Evolutionary conservation across 177 flowering plant species (phyloP), one percentile per base, ranked within the genome.

Genomic region (Vitis hybrid): DNA sequence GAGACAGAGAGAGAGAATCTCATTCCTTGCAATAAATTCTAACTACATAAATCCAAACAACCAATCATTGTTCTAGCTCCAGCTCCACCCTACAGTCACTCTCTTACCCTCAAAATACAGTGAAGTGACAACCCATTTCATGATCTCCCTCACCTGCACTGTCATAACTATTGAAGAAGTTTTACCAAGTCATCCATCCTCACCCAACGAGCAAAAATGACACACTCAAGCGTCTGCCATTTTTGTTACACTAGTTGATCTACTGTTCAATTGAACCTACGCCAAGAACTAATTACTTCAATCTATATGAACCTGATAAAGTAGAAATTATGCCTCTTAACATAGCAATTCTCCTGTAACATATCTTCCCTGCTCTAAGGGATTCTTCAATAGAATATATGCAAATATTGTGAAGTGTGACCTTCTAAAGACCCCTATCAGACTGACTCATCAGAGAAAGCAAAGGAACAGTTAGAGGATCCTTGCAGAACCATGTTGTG

Each of bases 381-480:
- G 52, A 28, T 31, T 74, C 31, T 54, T 20, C 55, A 20, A 28
- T 44, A 0, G 62, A 58, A 63, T 64, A 69, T 75, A 62, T 68
- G 66, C 74, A 66, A 6, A 52, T 28, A 28, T 0, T 28, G 31
- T 28, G 31, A 28, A 28, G 31, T 28, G 31, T 28, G 31, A 28
- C 31, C 31, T 28, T 28, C 31, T 28, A 28, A 28, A 28, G 31
- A 8, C 38, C 55, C 6, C 8, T 24, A 59, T 17, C 67, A 69
- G 61, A 70, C 13, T 54, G 75, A 76, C 11, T 88, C 88, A 76
- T 88, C 93, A 13, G 96, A 87, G 73, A 92, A 92, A 7, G 86
- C 88, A 78, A 86, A 89, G 0, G 98, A 91, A 77, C 97, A 90
- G 67, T 85, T 82, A 9, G 97, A 90, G 1, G 97, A 91, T 19